Conservation (phyloP, 2,329 filamentous ascomycete species). For the Monosporascus sp. region DNA sequence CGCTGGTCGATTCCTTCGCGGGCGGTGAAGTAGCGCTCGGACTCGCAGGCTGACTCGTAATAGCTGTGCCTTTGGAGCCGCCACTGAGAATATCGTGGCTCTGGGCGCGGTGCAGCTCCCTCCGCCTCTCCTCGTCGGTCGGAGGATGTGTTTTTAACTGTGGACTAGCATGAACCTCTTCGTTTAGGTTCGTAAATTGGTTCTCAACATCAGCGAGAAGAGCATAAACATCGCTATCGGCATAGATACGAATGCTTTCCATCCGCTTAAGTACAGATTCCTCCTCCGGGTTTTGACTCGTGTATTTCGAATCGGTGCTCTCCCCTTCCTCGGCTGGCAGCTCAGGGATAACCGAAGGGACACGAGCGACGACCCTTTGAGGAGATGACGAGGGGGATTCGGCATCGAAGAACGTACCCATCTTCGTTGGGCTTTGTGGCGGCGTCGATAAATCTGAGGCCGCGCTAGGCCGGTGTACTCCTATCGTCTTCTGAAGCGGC, state of each 20-base stretch:
- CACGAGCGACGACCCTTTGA: conserved; percentile 45
- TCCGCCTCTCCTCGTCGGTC: conserved; percentile 30
- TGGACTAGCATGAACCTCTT: conserved; percentile 21
- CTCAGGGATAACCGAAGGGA: conserved; percentile 52
- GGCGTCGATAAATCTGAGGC: conserved; percentile 47
- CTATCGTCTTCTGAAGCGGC: conserved; percentile 36
- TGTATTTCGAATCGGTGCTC: conserved; percentile 18
- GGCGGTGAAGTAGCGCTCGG: conserved; percentile 30
- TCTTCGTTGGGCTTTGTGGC: conserved; percentile 52
- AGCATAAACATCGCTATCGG: conserved; percentile 60
- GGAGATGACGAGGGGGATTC: conserved; percentile 40
- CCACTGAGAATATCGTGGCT: conserved; percentile 48
- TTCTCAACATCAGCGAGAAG: conserved; percentile 62
- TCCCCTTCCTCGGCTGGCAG: conserved; percentile 42
- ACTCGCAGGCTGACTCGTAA: conserved; percentile 23
- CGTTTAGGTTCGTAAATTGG: conserved; percentile 46
- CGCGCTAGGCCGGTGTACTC: conserved; percentile 29
- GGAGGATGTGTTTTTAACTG: conserved; percentile 11
- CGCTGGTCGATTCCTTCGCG: conserved; percentile 24
- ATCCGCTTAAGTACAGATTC: conserved; percentile 28
- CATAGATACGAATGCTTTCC: conserved; percentile 64
- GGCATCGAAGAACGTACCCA: conserved; percentile 23
- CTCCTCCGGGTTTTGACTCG: conserved; percentile 16
- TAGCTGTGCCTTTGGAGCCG: conserved; percentile 14
- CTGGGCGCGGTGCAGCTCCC: conserved; percentile 39